Base-by-base conservation (phyloP, 768 basidiomycete species). In the Calocybe cyanea region DNA sequence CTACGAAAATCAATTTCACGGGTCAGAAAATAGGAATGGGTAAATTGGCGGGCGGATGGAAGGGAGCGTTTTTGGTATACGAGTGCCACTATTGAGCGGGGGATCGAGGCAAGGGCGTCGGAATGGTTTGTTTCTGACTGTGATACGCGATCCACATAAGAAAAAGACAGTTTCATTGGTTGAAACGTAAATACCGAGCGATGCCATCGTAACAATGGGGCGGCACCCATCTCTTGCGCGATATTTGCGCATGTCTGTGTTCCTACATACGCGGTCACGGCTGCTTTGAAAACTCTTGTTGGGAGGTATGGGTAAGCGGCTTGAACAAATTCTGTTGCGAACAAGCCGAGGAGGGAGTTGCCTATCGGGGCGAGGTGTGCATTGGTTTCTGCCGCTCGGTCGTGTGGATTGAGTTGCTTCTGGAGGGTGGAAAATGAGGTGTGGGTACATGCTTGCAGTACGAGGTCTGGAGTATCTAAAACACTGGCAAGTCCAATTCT, bases 201-300 rank as follows among this genome's bases (percentile, higher is more conserved):
- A 61, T 85, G 79, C 92, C 92, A 93, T 52, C 91, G 76, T 38
- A 94, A 63, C 21, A 94, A 72, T 3, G 84, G 83, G 17, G 76
- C 65, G 15, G 83, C 87, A 50, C 90, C 92, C 73, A 85, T 83
- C 66, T 92, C 88, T 47, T 83, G 80, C 19, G 94, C 94, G 40
- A 97, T 84, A 53, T 75, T 81, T 32, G 88, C 82, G 58, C 90
- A 92, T 4, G 87, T 84, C 53, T 79, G 69, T 13, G 90, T 84
- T 11, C 95, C 95, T 24, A 93, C 94, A 63, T 91, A 89, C 43
- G 92, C 90, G 33, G 89, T 92, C 47, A 95, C 81, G 11, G 90
- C 92, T 5, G 90, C 87, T 67, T 96, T 94, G 55, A 91, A 68
- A 18, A 92, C 92, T 44, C 90, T 83, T 17, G 91, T 92, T 1